A percentile compares a stretch with the other conserved stretches of the same genome.
Evolutionary conservation across 805 yeast genomes (phyloP).

Genomic region (Cyberlindnera sargentensis): DNA sequence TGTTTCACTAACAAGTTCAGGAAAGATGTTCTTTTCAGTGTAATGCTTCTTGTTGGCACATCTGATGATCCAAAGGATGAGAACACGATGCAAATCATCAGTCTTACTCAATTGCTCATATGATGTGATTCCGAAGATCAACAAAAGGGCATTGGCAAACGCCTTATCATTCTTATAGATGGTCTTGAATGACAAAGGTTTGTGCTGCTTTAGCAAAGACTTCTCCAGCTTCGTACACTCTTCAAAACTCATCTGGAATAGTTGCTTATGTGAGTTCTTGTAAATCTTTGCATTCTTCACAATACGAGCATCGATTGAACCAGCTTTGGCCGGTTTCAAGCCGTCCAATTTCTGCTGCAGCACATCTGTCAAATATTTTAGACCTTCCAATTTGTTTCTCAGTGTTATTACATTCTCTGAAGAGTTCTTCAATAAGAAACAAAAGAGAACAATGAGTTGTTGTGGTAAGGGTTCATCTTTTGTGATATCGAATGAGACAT

Average conservation of each 20-base stretch:
- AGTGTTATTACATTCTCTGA: constrained; percentile 42
- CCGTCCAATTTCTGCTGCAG: constrained; percentile 41
- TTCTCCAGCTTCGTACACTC: constrained; percentile 41
- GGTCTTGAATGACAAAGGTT: constrained; percentile 47
- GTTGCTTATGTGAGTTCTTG: constrained; percentile 39
- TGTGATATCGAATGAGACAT: constrained; percentile 34
- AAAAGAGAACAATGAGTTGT: constrained; percentile 45
- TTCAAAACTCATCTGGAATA: constrained; percentile 41
- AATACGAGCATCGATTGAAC: constrained; percentile 18
- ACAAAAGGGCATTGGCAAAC: constrained; percentile 47
- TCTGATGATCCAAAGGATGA: constrained; percentile 59
- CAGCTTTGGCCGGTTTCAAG: constrained; percentile 25
- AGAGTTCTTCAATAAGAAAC: constrained; percentile 40
- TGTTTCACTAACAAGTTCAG: constrained; percentile 41
- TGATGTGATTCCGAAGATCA: constrained; percentile 49
- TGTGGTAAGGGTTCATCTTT: constrained; percentile 32
- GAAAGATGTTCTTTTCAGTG: constrained; percentile 26
- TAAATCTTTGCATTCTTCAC: constrained; percentile 37
- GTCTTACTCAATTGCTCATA: constrained; percentile 43
- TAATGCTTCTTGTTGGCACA: constrained; percentile 39
- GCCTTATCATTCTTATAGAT: constrained; percentile 47
- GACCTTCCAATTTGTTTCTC: constrained; percentile 56
- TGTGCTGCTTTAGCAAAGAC: constrained; percentile 33
- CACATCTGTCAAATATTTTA: constrained; percentile 45
- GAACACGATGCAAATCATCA: constrained; percentile 47